phyloP scores from a whole-genome alignment of 352 stramenopile genomes.

The Pythium utonaiense region DNA sequence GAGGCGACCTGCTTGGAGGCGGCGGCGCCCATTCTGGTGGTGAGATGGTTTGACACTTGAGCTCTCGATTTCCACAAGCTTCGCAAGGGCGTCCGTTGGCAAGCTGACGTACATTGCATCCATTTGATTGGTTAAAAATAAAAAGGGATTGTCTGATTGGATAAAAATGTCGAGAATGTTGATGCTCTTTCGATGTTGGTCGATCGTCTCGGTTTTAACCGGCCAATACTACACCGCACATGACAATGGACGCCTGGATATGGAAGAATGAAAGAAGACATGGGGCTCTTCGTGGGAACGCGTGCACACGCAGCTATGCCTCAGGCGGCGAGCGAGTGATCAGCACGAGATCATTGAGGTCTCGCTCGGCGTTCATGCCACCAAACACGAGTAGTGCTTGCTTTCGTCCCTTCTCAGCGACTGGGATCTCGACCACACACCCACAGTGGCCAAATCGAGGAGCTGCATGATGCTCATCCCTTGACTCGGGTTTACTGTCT shows the following conservation, averaged over 20 bases:
- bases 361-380: constrained; percentile 33
- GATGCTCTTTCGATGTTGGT: constrained; percentile 1
- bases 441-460: constrained; percentile 52
- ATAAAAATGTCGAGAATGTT: background rate
- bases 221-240: too few species aligned
- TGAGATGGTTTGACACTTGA: constrained; percentile 9
- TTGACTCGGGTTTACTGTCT: background rate
- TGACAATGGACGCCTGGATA: too few species aligned
- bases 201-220: background rate
- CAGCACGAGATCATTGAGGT: constrained; percentile 27
- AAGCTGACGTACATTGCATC: background rate
- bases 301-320: background rate
- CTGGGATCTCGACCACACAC: constrained; percentile 18
- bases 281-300: too few species aligned
- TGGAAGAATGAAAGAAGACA: too few species aligned
- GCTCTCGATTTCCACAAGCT: constrained; percentile 2
- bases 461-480: background rate
- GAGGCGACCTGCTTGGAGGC: constrained; percentile 17
- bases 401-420: background rate
- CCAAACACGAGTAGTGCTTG: constrained; percentile 46
- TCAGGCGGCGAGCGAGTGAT: background rate
- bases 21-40: constrained; percentile 25
- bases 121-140: background rate
- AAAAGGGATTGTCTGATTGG: too few species aligned
- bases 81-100: background rate